Evolutionary conservation across 1,139 yeast genomes (phyloP), one percentile per base, ranked within the genome.

Genomic region (Pichia sp.): DNA sequence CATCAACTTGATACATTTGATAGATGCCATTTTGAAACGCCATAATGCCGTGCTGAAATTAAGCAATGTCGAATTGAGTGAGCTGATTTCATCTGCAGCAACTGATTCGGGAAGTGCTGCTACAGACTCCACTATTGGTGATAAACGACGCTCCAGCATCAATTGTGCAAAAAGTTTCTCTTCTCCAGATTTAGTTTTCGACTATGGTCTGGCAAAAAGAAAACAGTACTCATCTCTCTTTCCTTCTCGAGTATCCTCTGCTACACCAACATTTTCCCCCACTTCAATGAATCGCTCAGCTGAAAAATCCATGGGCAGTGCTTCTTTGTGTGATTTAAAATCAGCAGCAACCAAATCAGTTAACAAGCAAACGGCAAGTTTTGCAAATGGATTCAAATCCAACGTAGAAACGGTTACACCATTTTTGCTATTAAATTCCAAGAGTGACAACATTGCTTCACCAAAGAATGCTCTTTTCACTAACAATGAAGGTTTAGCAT

Each of bases 1-100:
- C 6, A 67, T 71, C 23, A 76, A 78, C 58, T 76, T 80, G 58
- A 71, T 74, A 46, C 71, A 71, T 28, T 74, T 79, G 49, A 78
- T 80, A 50, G 80, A 79, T 57, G 71, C 72, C 34, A 62, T 74
- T 40, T 46, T 63, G 30, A 52, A 44, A 19, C 52, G 60, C 22
- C 60, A 56, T 51, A 53, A 55, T 55, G 59, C 60, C 6, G 41
- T 37, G 4, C 30, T 55, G 22, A 57, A 50, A 36, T 28, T 51
- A 16, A 46, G 42, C 10, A 46, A 37, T 23, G 42, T 46, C 26
- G 52, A 50, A 41, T 41, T 53, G 12, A 51, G 42, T 26, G 55
- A 52, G 36, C 34, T 52, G 18, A 25, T 49, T 19, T 43, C 54
- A 2, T 45, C 49, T 4, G 23, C 46, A 21, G 37, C 37, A 8